Percentiles rank a stretch among this genome's conserved stretches.
Evolutionary conservation across 768 basidiomycete genomes (phyloP).

Genomic region (Russula brevipes): DNA sequence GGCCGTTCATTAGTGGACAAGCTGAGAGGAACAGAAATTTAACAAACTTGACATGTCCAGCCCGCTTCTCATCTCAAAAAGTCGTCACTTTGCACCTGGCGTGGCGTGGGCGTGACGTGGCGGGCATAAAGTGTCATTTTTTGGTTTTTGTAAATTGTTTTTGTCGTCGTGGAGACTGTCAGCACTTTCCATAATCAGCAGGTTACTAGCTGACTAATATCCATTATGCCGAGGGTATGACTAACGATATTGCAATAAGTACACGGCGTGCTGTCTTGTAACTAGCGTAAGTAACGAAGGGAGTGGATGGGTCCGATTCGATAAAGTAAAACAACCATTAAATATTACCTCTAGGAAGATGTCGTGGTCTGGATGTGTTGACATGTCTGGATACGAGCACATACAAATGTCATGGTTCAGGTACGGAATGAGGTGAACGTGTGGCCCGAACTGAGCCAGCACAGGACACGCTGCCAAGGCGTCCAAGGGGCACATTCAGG

Average conservation of each 20-base stretch:
- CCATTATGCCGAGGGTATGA: conserved; percentile 8
- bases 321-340: conserved; percentile 13
- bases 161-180: conserved; percentile 9
- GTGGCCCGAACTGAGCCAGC: conserved; percentile 2
- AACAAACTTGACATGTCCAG: background rate
- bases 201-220: conserved; percentile 1
- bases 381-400: background rate
- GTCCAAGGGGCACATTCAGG: conserved; percentile 34
- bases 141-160: background rate
- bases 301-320: background rate
- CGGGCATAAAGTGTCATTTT: background rate
- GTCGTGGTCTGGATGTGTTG: background rate
- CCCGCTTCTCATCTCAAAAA: background rate
- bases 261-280: background rate
- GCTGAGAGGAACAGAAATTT: background rate
- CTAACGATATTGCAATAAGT: background rate
- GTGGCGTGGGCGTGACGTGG: too few relatives aligned
- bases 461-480: conserved; percentile 6
- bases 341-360: conserved; percentile 12
- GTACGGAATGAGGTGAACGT: conserved; percentile 6
- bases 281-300: background rate
- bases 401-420: conserved; percentile 1
- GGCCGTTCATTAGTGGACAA: background rate
- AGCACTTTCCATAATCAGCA: background rate
- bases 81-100: too few relatives aligned